Percentiles rank a stretch among this genome's conserved stretches.
These are phyloP conservation scores for Phymatotrichopsis omnivora DNA, from an alignment of 2,329 filamentous ascomycete species.

Conservation along the genomic window DNA sequence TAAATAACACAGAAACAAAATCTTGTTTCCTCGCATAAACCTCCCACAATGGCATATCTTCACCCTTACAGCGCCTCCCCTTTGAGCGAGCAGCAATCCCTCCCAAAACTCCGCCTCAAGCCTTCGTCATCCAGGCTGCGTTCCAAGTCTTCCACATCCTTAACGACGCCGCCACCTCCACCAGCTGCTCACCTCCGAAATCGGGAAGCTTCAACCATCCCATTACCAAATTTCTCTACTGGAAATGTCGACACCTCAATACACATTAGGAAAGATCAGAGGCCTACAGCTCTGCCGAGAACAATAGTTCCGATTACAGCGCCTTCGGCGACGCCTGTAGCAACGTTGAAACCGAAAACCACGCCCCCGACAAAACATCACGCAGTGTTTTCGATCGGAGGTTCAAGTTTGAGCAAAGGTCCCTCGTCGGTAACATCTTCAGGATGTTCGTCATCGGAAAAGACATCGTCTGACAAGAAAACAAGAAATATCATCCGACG, in stretches of 20 bases:
- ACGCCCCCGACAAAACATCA: constrained; percentile 26
- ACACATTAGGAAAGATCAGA: constrained; percentile 2
- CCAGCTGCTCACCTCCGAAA: neutral
- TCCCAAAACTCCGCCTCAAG: constrained; percentile 23
- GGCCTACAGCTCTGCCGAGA: constrained; percentile 15
- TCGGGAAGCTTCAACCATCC: too few relatives aligned
- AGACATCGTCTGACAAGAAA: constrained; percentile 18
- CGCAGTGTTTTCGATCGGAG: constrained; percentile 16
- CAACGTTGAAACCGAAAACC: constrained; percentile 20
- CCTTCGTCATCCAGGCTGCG: constrained; percentile 18
- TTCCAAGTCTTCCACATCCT: constrained; percentile 13
- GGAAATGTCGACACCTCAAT: constrained; percentile 6
- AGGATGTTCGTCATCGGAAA: neutral
- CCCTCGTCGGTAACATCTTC: constrained; percentile 2
- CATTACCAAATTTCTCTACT: too few relatives aligned
- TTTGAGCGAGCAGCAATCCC: too few relatives aligned
- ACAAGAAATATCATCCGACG: constrained; percentile 21
- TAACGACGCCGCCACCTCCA: constrained; percentile 1
- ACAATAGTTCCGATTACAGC: constrained; percentile 18
- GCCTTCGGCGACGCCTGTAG: constrained; percentile 20
- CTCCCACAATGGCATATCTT: too few relatives aligned
- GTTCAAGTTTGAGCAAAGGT: constrained; percentile 4
- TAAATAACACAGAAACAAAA: too few relatives aligned
- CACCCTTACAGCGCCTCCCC: too few relatives aligned
- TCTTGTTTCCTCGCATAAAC: too few relatives aligned